phyloP scores from a whole-genome alignment of 148 eudicot genomes.

The Rhododendron ovatum region DNA sequence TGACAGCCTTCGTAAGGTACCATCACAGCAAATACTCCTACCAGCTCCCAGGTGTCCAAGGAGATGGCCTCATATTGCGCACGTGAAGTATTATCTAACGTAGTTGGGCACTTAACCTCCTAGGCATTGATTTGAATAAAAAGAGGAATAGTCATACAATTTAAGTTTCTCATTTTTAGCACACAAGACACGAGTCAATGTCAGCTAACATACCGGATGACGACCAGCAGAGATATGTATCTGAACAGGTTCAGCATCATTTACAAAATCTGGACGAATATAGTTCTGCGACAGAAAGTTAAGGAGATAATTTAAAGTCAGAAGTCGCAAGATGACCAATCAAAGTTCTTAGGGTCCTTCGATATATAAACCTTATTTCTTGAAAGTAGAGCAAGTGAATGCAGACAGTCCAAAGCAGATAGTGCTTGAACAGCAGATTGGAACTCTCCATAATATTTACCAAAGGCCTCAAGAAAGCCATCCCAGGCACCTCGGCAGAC shows the following conservation, averaged over 20 bases:
- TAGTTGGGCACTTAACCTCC: not conserved
- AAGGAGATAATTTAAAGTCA: not conserved
- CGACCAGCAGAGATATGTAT: slow-evolving; percentile 71
- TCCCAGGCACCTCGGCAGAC: slow-evolving; percentile 78
- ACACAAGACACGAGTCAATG: not conserved
- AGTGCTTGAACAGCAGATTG: slow-evolving; percentile 89
- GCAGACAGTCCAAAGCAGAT: slow-evolving; percentile 84
- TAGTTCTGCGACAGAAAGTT: slow-evolving; percentile 51
- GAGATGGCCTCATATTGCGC: not conserved
- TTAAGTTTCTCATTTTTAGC: not conserved
- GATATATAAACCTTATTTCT: slow-evolving; percentile 55
- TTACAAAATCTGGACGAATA: slow-evolving; percentile 73
- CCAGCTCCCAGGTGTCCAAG: not conserved
- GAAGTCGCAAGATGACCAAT: slow-evolving; percentile 2
- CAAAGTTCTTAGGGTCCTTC: not conserved
- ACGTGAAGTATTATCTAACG: not conserved
- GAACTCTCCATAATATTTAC: slow-evolving; percentile 60
- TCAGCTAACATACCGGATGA: slow-evolving; percentile 65
- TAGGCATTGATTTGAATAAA: not conserved
- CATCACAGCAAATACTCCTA: not conserved
- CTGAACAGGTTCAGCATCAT: slow-evolving; percentile 65
- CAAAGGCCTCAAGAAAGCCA: slow-evolving; percentile 56
- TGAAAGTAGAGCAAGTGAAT: slow-evolving; percentile 79
- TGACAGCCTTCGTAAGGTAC: not conserved
- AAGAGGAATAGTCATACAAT: not conserved